Percentiles rank a stretch among this genome's conserved stretches.
phyloP scores from a whole-genome alignment of 257 asterid species.

The Solanum lignicaule region DNA sequence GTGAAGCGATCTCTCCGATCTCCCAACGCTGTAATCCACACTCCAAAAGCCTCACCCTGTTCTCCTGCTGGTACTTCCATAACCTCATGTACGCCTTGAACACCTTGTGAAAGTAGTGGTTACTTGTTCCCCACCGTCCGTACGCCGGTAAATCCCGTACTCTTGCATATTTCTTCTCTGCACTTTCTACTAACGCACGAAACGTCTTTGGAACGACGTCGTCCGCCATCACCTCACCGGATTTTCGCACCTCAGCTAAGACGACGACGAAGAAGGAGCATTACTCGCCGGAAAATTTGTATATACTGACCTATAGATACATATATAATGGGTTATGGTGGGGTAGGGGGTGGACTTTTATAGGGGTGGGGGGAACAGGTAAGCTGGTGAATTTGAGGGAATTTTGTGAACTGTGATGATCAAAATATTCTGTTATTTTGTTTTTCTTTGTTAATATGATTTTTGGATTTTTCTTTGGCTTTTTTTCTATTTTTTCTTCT shows the following conservation, averaged over 20 bases:
- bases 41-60: slow-evolving; percentile 54
- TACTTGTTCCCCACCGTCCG: slow-evolving; percentile 45
- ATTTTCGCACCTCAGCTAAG: background rate
- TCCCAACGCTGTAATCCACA: slow-evolving; percentile 93
- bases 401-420: slow-evolving; percentile 5
- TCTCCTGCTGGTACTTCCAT: slow-evolving; percentile 91
- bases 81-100: slow-evolving; percentile 77
- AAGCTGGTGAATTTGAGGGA: slow-evolving; percentile 16
- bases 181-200: slow-evolving; percentile 58
- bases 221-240: slow-evolving; percentile 35
- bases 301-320: background rate
- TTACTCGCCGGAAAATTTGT: background rate
- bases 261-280: background rate
- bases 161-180: slow-evolving; percentile 89
- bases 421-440: slow-evolving; percentile 12
- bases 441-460: background rate
- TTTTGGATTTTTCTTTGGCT: background rate
- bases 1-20: slow-evolving; percentile 98
- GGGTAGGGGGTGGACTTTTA: background rate
- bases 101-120: slow-evolving; percentile 69
- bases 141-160: slow-evolving; percentile 88
- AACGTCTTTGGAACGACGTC: slow-evolving; percentile 44
- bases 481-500: background rate
- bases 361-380: background rate
- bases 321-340: background rate